Base-by-base conservation (phyloP, 1,139 yeast species). In the Lodderomyces theae region DNA sequence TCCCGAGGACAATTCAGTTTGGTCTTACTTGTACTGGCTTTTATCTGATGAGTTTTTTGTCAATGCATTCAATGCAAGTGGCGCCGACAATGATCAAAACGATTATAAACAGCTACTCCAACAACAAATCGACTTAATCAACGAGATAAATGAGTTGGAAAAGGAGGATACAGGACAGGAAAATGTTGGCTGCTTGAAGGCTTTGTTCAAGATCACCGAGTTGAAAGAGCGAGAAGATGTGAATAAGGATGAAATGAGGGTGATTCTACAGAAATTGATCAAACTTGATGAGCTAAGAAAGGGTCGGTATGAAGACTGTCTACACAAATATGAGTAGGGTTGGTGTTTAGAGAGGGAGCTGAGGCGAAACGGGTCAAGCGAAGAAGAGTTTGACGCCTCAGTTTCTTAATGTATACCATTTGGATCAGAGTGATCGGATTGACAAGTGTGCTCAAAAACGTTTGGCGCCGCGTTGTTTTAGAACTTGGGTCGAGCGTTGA, bases 1-100 rank as follows among this genome's bases (percentile, higher is more conserved):
- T 58, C 90, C 95, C 0, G 95, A 87, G 37, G 97, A 92, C 57
- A 92, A 94, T 38, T 86, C 96, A 0, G 83, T 88, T 1, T 92
- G 98, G 97, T 73, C 85, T 4, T 92, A 90, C 59, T 72, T 87
- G 44, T 76, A 82, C 40, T 92, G 97, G 97, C 66, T 92, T 16
- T 61, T 89, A 10, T 75, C 82, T 5, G 77, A 77, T 29, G 69
- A 72, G 2, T 64, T 79, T 16, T 73, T 80, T 41, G 66, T 72
- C 1, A 34, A 48, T 10, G 53, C 66, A 8, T 54, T 60, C 32
- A 47, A 50, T 10, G 61, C 66, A 36, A 51, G 57, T 12, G 31
- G 29, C 11, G 4, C 16, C 12, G 29, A 15, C 18, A 16, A 5
- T 16, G 10, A 28, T 9, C 43, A 53, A 18, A 43, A 46, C 2